A percentile compares a stretch with the other conserved stretches of the same genome.
These are phyloP conservation scores for Cornus florida DNA, from an alignment of 148 eudicot genomes.

Conservation along the genomic window DNA sequence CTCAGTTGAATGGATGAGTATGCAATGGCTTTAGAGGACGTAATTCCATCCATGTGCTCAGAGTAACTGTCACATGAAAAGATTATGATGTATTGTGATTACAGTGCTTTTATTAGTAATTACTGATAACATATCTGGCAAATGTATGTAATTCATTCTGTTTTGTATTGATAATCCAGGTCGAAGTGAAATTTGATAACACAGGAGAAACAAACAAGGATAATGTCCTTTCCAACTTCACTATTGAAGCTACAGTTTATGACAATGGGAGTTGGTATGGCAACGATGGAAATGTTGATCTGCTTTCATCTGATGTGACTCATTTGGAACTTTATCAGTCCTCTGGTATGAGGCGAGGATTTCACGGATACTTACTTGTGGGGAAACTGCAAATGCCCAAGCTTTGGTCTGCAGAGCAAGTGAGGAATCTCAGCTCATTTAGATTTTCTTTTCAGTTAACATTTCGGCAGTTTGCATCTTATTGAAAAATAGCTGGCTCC, in stretches of 20 bases:
- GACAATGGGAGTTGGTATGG: slow-evolving; percentile 58
- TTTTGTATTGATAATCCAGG: slow-evolving; percentile 41
- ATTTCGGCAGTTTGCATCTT: neutral
- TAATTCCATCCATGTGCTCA: neutral
- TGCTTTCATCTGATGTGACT: slow-evolving; percentile 54
- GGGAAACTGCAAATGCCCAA: slow-evolving; percentile 73
- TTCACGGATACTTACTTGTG: slow-evolving; percentile 62
- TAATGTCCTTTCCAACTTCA: slow-evolving; percentile 45
- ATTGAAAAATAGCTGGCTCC: neutral
- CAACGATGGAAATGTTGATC: slow-evolving; percentile 39
- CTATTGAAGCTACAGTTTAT: slow-evolving; percentile 69
- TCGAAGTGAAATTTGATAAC: slow-evolving; percentile 83
- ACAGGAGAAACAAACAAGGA: slow-evolving; percentile 49
- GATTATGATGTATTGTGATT: neutral
- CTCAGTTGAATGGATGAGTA: too few species aligned
- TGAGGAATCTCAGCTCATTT: slow-evolving; percentile 25
- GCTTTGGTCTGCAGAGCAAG: slow-evolving; percentile 96
- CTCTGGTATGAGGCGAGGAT: slow-evolving; percentile 37
- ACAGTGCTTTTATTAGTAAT: neutral
- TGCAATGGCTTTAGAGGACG: too few species aligned
- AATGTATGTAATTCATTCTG: neutral
- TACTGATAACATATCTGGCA: neutral
- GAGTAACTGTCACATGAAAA: neutral
- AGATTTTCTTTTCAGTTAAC: neutral
- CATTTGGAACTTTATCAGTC: slow-evolving; percentile 54